Percentiles rank a stretch among this genome's conserved stretches.
These are phyloP conservation scores for Hansenula lynferdii DNA, from an alignment of 1,139 yeast genomes.

Conservation along the genomic window DNA sequence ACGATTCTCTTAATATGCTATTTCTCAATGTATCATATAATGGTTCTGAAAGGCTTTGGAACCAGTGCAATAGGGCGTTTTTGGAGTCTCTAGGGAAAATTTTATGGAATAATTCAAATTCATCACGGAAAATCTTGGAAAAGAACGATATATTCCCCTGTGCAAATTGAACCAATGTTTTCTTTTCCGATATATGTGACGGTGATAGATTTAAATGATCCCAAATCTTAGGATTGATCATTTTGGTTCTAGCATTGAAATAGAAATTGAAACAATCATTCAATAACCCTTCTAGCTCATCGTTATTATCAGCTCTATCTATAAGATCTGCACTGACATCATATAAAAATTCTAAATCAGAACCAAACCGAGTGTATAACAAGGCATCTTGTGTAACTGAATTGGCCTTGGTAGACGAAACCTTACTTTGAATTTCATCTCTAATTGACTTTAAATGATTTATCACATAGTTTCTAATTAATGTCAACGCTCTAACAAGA, in stretches of 20 bases:
- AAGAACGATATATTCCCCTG: conserved; percentile 58
- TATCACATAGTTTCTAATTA: conserved; percentile 64
- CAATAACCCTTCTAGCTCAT: conserved; percentile 63
- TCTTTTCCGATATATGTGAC: conserved; percentile 9
- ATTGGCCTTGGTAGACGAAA: conserved; percentile 23
- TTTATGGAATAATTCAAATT: conserved; percentile 48
- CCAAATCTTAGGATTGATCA: conserved; percentile 41
- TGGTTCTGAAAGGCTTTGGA: conserved; percentile 64
- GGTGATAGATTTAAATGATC: conserved; percentile 25
- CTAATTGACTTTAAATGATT: conserved; percentile 47
- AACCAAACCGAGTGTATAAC: conserved; percentile 56
- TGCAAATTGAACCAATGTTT: conserved; percentile 44
- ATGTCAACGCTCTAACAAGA: conserved; percentile 74
- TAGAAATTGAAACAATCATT: conserved; percentile 63
- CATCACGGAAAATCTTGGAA: conserved; percentile 56
- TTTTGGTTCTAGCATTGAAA: conserved; percentile 47
- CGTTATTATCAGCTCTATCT: conserved; percentile 39
- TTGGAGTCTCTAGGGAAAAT: conserved; percentile 39
- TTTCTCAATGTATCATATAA: conserved; percentile 67
- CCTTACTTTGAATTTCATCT: conserved; percentile 34
- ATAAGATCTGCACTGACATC: conserved; percentile 47
- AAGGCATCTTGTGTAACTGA: conserved; percentile 47
- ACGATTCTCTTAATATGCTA: conserved; percentile 61
- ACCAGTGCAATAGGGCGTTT: conserved; percentile 38
- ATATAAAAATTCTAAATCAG: conserved; percentile 37